A percentile compares a stretch with the other conserved stretches of the same genome.
Conservation (phyloP, 768 basidiomycete genomes). For the Lactarius psammicola region DNA sequence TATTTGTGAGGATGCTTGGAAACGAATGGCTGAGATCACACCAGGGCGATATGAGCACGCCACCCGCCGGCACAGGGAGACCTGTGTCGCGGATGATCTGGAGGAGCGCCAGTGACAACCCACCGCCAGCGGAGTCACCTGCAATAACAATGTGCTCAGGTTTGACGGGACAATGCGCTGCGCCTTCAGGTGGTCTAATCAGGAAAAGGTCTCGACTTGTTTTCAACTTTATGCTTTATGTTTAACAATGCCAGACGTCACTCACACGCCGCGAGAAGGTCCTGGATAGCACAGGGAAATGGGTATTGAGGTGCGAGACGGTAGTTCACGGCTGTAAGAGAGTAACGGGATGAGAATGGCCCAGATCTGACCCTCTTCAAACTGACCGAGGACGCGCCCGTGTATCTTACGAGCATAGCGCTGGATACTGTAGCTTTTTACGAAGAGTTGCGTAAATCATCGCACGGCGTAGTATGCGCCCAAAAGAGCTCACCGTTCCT, state of each 20-base stretch:
- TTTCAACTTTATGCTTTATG: neutral
- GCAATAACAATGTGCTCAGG: slow-evolving; percentile 81
- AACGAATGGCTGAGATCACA: slow-evolving; percentile 94
- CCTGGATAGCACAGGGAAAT: slow-evolving; percentile 91
- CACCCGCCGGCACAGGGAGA: slow-evolving; percentile 83
- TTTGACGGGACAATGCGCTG: slow-evolving; percentile 74
- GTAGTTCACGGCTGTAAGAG: slow-evolving; percentile 64
- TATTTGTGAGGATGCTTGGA: slow-evolving; percentile 82
- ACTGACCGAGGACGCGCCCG: slow-evolving; percentile 78
- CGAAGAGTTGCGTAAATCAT: neutral
- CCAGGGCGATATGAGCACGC: slow-evolving; percentile 90
- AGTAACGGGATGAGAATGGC: slow-evolving; percentile 15
- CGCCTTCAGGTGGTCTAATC: slow-evolving; percentile 78
- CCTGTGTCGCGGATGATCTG: slow-evolving; percentile 84
- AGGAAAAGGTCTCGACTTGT: slow-evolving; percentile 75
- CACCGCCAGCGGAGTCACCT: slow-evolving; percentile 94
- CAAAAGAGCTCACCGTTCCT: slow-evolving; percentile 52
- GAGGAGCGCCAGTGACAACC: slow-evolving; percentile 76
- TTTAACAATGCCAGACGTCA: neutral
- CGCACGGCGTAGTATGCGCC: neutral
- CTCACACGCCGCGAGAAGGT: slow-evolving; percentile 83
- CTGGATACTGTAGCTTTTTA: slow-evolving; percentile 64
- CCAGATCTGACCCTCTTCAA: neutral
- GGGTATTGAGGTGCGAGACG: slow-evolving; percentile 96
- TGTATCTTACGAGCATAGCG: slow-evolving; percentile 89